Base-by-base conservation (phyloP, 169 alveolate genomes). In the Miamiensis avidus region DNA sequence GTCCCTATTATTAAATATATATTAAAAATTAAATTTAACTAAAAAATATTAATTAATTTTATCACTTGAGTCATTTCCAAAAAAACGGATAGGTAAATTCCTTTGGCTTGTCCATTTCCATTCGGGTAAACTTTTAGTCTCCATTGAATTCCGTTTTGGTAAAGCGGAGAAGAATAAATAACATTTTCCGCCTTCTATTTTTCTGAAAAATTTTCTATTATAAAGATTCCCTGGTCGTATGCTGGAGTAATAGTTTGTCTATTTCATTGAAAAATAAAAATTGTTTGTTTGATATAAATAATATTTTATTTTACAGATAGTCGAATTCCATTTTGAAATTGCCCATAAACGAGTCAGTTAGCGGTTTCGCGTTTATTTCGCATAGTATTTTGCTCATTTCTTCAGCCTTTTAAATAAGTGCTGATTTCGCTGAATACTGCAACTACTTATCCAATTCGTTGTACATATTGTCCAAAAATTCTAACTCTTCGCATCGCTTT, bases 101-200 rank as follows among this genome's bases (percentile, higher is more conserved):
- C 91, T 87, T 92, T 93, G 0, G 97, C 94, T 28, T 89, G 89
- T 1, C 96, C 97, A 81, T 95, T 95, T 6, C 98, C 98, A 82
- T 93, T 92, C 0, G 97, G 97, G 84, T 96, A 96, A 6, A 96
- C 93, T 85, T 96, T 96, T 29, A 96, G 85, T 86, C 96, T 89
- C 97, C 98, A 96, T 26, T 90, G 82, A 16, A 93, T 78, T 11
- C 96, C 96, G 77, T 94, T 87, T 0, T 88, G 82, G 32, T 82
- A 49, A 76, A 96, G 72, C 74, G 94, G 93, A 26, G 91, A 95
- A 72, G 97, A 94, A 81, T 93, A 94, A 34, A 95, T 81, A 0
- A 89, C 95, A 49, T 95, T 96, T 31, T 91, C 89, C 28, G 88
- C 86, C 15, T 85, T 76, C 78, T 91, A 90, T 1, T 93, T 87